Evolutionary conservation across 2,329 filamentous ascomycete species (phyloP).

Genomic region (Beauveria bassiana): DNA sequence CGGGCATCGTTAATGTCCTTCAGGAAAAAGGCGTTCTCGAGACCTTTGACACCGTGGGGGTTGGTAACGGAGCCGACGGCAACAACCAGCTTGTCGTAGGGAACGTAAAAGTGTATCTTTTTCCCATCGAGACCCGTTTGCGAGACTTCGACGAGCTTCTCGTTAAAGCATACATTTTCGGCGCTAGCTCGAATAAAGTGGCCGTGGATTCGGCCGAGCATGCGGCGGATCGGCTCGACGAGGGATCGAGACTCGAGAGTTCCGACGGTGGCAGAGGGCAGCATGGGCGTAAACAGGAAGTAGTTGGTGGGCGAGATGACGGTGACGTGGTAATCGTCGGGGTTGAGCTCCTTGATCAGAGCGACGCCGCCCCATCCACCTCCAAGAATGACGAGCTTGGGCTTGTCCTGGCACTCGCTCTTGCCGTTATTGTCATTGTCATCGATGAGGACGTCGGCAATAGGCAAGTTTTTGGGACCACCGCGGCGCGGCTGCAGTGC

Average conservation of each 20-base stretch:
- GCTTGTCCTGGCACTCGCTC: constrained; percentile 72
- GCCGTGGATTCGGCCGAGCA: constrained; percentile 68
- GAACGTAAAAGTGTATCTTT: constrained; percentile 81
- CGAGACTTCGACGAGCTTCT: constrained; percentile 82
- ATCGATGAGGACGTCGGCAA: constrained; percentile 79
- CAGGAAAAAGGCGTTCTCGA: constrained; percentile 89
- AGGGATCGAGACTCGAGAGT: constrained; percentile 86
- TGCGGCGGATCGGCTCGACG: constrained; percentile 85
- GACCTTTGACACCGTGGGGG: constrained; percentile 87
- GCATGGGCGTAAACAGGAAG: constrained; percentile 96
- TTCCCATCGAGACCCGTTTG: constrained; percentile 64
- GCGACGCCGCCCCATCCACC: constrained; percentile 95
- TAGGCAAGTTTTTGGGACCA: constrained; percentile 91
- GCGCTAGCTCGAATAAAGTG: constrained; percentile 87
- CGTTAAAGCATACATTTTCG: constrained; percentile 83
- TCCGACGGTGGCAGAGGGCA: constrained; percentile 92
- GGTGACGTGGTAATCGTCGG: constrained; percentile 91
- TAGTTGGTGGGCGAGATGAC: constrained; percentile 93
- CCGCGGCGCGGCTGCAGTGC: constrained; percentile 75
- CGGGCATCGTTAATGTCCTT: constrained; percentile 93
- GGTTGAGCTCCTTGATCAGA: constrained; percentile 79
- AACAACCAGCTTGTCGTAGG: constrained; percentile 93
- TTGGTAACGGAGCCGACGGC: constrained; percentile 90
- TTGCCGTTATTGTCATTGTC: constrained; percentile 74
- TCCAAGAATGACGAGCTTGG: constrained; percentile 83